Evolutionary conservation across 371 early-diverging fungal species (phyloP).

Genomic region (Mucor racemosus): DNA sequence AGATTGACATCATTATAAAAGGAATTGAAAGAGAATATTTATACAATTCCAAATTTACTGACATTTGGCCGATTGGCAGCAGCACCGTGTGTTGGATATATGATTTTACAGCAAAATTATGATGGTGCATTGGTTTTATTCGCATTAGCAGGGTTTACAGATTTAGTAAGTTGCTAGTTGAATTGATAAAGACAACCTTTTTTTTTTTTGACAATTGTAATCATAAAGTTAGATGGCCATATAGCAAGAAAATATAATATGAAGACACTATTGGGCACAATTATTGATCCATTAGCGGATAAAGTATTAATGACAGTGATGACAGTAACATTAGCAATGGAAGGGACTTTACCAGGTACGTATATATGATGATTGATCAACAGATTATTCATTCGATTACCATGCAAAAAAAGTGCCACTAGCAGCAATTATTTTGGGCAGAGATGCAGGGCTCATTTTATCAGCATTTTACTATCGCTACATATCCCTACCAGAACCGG

Average conservation of each 20-base stretch:
- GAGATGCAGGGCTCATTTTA: conserved; percentile 83
- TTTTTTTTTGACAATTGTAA: neutral
- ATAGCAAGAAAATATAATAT: conserved; percentile 89
- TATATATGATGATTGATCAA: neutral
- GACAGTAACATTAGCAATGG: conserved; percentile 79
- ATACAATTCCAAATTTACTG: conserved; percentile 88
- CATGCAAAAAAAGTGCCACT: conserved; percentile 61
- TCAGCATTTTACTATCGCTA: conserved; percentile 88
- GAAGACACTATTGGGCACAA: conserved; percentile 87
- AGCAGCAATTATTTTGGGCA: conserved; percentile 83
- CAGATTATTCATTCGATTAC: neutral
- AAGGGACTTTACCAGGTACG: conserved; percentile 80
- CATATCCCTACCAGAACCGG: conserved; percentile 87
- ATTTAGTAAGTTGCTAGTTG: conserved; percentile 60
- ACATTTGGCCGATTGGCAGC: conserved; percentile 78
- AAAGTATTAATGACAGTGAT: conserved; percentile 93
- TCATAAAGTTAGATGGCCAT: conserved; percentile 82
- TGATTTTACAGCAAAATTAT: conserved; percentile 78
- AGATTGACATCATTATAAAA: neutral
- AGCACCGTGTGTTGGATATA: conserved; percentile 88
- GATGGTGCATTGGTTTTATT: conserved; percentile 74
- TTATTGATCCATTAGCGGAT: conserved; percentile 96
- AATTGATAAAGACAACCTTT: neutral
- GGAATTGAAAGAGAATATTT: conserved; percentile 74
- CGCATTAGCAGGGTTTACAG: conserved; percentile 83